A percentile compares a stretch with the other conserved stretches of the same genome.
Conservation (phyloP, 176 grass and related monocot genomes). For the Hordeum marinum region DNA sequence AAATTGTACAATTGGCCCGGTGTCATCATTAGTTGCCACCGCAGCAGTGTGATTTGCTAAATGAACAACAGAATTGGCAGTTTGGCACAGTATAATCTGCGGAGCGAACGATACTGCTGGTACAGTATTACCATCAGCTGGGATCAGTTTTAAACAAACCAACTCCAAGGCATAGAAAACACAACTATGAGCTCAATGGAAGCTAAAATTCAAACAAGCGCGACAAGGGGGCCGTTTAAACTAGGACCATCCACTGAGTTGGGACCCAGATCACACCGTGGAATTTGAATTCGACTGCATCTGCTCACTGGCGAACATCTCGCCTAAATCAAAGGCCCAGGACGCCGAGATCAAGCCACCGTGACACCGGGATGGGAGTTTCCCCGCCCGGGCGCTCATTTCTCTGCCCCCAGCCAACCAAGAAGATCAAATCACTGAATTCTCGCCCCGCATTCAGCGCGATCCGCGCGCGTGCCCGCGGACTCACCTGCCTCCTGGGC, state of each 20-base stretch:
- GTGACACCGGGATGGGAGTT: background rate
- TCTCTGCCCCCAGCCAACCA: background rate
- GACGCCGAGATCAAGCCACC: background rate
- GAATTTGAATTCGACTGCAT: constrained; percentile 23
- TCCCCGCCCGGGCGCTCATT: background rate
- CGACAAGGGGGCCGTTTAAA: background rate
- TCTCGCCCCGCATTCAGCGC: background rate
- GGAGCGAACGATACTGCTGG: background rate
- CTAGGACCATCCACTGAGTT: background rate
- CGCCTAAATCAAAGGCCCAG: background rate
- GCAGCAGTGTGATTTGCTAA: background rate
- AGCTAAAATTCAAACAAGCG: background rate
- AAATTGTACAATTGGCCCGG: background rate
- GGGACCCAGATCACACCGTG: background rate
- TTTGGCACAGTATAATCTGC: background rate
- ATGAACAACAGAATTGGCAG: background rate
- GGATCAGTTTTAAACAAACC: background rate
- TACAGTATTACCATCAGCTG: background rate
- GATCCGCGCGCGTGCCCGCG: background rate
- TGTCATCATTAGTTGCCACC: background rate
- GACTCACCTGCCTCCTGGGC: constrained; percentile 65
- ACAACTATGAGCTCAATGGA: background rate
- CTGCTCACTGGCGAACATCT: background rate
- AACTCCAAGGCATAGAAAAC: background rate
- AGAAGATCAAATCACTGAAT: background rate